phyloP scores from a whole-genome alignment of 768 basidiomycete genomes.

The Lentinula detonsa region DNA sequence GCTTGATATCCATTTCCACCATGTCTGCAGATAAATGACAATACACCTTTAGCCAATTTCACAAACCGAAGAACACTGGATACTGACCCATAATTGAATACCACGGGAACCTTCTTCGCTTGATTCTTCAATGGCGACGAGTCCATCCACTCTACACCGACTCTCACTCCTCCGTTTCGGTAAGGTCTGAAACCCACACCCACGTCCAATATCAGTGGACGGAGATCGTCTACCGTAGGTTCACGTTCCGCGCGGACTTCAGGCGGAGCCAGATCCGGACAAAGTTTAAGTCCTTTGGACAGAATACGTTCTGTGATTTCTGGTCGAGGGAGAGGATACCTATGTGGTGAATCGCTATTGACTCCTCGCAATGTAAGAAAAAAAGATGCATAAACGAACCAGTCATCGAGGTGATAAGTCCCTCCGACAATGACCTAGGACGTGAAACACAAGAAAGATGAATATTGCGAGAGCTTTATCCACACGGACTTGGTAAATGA shows the following conservation, averaged over 20 bases:
- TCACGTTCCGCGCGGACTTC: constrained; percentile 38
- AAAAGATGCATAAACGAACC: not conserved
- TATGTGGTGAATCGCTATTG: constrained; percentile 44
- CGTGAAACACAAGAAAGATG: not conserved
- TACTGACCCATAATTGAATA: constrained; percentile 58
- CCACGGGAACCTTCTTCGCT: constrained; percentile 28
- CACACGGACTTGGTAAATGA: not conserved
- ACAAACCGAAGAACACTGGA: not conserved
- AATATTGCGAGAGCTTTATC: not conserved
- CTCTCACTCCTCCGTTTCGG: constrained; percentile 60
- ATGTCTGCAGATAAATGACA: constrained; percentile 35
- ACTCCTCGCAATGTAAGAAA: constrained; percentile 16
- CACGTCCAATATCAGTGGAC: constrained; percentile 40
- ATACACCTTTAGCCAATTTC: not conserved
- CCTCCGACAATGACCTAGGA: constrained; percentile 31
- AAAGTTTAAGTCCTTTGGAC: constrained; percentile 40
- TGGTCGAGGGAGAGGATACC: constrained; percentile 60
- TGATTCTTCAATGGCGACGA: not conserved
- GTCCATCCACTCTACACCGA: constrained; percentile 44
- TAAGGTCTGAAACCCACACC: constrained; percentile 62
- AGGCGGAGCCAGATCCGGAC: constrained; percentile 53
- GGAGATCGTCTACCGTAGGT: constrained; percentile 44
- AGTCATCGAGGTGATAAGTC: not conserved
- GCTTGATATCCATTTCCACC: constrained; percentile 61
- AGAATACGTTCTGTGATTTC: constrained; percentile 60